Conservation (phyloP, 2,329 filamentous ascomycete species). For the Calonectria hawksworthii region DNA sequence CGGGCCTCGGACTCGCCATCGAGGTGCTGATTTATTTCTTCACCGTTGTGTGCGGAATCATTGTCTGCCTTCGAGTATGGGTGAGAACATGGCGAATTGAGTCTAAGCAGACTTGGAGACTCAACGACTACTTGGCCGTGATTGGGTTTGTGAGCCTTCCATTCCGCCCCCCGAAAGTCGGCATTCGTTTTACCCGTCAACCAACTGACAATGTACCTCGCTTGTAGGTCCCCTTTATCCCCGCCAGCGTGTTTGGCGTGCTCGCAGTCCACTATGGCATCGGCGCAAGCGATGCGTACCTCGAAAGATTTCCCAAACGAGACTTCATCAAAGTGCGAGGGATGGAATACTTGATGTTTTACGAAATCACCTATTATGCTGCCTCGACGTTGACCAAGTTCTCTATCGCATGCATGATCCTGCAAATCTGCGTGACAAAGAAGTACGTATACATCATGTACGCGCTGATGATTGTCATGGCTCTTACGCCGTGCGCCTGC, state of each 20-base stretch:
- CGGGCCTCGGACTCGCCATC: constrained; percentile 11
- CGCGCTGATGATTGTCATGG: constrained; percentile 21
- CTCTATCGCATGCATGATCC: constrained; percentile 31
- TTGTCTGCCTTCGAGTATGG: constrained; percentile 12
- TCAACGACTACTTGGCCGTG: constrained; percentile 31
- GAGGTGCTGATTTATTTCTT: constrained; percentile 28
- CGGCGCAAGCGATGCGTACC: constrained; percentile 19
- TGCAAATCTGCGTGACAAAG: constrained; percentile 32
- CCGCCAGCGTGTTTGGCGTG: constrained; percentile 25
- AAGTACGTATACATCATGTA: constrained; percentile 33
- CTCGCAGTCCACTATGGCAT: constrained; percentile 28
- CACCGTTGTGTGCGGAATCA: constrained; percentile 19
- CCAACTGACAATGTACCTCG: not conserved
- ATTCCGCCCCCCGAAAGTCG: not conserved
- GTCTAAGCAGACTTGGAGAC: constrained; percentile 16
- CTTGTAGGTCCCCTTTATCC: constrained; percentile 25
- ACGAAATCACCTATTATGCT: constrained; percentile 31
- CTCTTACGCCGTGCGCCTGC: constrained; percentile 4
- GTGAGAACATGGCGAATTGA: constrained; percentile 16
- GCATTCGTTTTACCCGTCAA: no score
- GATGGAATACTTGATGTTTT: constrained; percentile 28
- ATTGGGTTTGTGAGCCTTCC: constrained; percentile 29
- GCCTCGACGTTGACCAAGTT: constrained; percentile 30
- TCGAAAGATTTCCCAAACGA: constrained; percentile 8
- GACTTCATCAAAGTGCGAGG: constrained; percentile 29